Conservation (phyloP, 192 early-diverging fungal species). For the Coemansia sp. region DNA sequence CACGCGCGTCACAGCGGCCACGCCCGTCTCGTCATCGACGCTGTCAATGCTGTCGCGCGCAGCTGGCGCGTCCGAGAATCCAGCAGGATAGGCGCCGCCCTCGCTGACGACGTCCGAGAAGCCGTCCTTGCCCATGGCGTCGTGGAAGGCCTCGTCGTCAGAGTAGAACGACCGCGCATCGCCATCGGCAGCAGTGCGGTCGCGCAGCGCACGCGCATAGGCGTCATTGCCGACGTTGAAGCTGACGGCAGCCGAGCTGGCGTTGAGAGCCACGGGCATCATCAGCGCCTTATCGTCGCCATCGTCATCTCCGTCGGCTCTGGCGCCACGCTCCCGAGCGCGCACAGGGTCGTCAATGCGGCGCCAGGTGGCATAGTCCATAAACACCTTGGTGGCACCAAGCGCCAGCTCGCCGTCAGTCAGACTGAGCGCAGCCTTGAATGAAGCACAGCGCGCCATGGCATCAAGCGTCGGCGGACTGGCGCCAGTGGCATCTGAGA, state of each 20-base stretch:
- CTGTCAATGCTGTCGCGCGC: conserved; percentile 29
- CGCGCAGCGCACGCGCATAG: conserved; percentile 47
- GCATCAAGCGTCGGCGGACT: conserved; percentile 18
- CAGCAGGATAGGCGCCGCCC: conserved; percentile 24
- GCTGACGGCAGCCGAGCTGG: conserved; percentile 36
- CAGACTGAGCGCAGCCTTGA: conserved; percentile 52
- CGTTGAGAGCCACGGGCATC: conserved; percentile 31
- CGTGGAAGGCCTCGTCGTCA: conserved; percentile 65
- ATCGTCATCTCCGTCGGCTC: conserved; percentile 55
- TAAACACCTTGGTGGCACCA: conserved; percentile 63
- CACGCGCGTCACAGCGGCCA: conserved; percentile 53
- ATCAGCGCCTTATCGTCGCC: conserved; percentile 38
- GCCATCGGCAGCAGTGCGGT: conserved; percentile 44
- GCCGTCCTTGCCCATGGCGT: conserved; percentile 42
- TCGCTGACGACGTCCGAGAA: conserved; percentile 43
- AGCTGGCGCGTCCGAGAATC: conserved; percentile 19
- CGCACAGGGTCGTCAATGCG: conserved; percentile 78
- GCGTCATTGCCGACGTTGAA: conserved; percentile 12
- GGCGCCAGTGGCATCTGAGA: conserved; percentile 39
- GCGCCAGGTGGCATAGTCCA: conserved; percentile 78
- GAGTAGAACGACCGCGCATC: conserved; percentile 62
- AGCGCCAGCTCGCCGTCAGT: conserved; percentile 54
- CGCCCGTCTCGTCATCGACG: conserved; percentile 42
- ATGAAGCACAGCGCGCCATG: conserved; percentile 19
- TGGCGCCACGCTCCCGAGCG: conserved; percentile 55